Conservation (phyloP, 371 early-diverging fungal genomes). For the Encephalitozoon romaleae region DNA sequence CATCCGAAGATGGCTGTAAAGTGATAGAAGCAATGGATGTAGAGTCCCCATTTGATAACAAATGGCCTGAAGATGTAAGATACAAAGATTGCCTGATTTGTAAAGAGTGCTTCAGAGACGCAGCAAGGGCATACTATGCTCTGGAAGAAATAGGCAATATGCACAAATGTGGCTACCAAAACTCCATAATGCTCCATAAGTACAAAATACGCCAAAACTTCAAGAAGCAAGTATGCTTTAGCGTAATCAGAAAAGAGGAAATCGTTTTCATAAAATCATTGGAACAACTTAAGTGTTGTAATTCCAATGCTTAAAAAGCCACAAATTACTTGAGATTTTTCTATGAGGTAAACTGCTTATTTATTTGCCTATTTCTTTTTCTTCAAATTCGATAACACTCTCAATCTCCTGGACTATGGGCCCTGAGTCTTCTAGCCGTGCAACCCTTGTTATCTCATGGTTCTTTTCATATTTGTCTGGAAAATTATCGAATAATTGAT, state of each 20-base stretch:
- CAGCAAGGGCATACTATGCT: neutral
- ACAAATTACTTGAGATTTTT: neutral
- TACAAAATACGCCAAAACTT: neutral
- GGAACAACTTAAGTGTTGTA: neutral
- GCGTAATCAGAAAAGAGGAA: neutral
- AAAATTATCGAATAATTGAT: conserved; percentile 22
- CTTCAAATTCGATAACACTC: conserved; percentile 6
- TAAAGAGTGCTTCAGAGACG: neutral
- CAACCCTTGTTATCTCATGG: neutral
- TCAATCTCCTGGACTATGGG: conserved; percentile 11
- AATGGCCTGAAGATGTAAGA: neutral
- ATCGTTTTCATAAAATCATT: neutral
- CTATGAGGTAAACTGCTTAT: neutral
- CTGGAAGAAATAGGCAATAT: neutral
- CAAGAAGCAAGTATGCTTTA: neutral
- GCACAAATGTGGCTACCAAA: neutral
- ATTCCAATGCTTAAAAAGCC: neutral
- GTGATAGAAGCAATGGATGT: neutral
- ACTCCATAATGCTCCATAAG: neutral
- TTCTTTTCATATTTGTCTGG: neutral
- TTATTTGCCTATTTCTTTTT: conserved; percentile 11
- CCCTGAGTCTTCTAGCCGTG: neutral
- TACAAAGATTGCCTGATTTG: neutral
- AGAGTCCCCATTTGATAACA: neutral
- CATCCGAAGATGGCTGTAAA: neutral